Percentiles rank a stretch among this genome's conserved stretches.
Conservation (phyloP, 73 alveolate genomes). For the Uronychia binucleata region DNA sequence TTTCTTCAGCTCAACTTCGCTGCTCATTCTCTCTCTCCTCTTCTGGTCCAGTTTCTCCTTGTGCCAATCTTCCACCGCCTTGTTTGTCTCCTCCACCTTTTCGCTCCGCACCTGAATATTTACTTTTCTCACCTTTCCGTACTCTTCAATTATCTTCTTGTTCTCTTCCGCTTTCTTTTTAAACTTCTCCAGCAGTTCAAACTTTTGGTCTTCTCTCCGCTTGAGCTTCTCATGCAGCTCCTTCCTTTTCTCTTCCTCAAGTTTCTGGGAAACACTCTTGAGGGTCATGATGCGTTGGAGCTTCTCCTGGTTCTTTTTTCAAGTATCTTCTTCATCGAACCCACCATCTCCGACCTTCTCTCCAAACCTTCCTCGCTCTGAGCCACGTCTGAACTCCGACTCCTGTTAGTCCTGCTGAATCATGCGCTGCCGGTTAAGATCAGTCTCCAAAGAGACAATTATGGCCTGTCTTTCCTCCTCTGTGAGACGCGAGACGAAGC, state of each 20-base stretch:
- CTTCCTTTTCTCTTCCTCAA: neutral
- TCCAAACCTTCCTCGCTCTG: neutral
- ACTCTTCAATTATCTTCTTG: neutral
- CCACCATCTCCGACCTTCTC: neutral
- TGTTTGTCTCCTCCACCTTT: neutral
- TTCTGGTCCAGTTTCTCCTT: neutral
- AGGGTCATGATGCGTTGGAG: neutral
- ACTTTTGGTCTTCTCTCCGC: neutral
- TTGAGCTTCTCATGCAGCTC: neutral
- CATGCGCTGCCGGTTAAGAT: neutral
- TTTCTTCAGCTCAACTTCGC: neutral
- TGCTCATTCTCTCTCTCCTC: neutral
- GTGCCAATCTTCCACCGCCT: constrained; percentile 1
- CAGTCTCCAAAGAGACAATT: neutral
- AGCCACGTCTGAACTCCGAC: neutral
- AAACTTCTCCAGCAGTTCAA: neutral
- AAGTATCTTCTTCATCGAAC: neutral
- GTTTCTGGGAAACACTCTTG: neutral
- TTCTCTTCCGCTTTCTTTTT: neutral
- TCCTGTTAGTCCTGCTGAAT: neutral
- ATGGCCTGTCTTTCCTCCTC: neutral
- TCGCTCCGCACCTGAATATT: neutral
- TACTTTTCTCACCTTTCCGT: neutral
- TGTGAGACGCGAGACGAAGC: too few species aligned
- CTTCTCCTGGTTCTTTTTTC: neutral